Evolutionary conservation across 2,329 filamentous ascomycete genomes (phyloP).

Genomic region (Leptoxyphium fumago): DNA sequence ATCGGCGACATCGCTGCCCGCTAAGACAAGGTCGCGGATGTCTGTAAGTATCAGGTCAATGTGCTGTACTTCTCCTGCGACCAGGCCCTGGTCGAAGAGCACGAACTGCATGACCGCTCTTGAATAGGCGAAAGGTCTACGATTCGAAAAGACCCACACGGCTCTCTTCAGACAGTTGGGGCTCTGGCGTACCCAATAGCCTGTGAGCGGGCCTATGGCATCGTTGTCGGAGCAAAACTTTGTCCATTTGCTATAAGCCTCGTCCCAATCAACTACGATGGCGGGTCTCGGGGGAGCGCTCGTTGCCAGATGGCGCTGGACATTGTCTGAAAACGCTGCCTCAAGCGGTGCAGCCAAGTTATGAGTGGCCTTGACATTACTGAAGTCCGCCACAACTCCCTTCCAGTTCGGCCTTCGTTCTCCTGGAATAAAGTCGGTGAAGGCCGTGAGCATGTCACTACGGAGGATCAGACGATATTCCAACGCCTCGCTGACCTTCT

Average conservation of each 20-base stretch:
- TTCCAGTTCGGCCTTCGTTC: slow-evolving; percentile 11
- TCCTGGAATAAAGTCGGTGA: slow-evolving; percentile 1
- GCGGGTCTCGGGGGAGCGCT: slow-evolving; percentile 88
- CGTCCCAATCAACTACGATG: slow-evolving; percentile 58
- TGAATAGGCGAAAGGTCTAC: slow-evolving; percentile 66
- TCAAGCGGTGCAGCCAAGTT: slow-evolving; percentile 49
- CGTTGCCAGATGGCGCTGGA: slow-evolving; percentile 82
- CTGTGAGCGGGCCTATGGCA: slow-evolving; percentile 29
- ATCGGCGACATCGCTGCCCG: slow-evolving; percentile 55
- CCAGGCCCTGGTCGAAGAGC: slow-evolving; percentile 59
- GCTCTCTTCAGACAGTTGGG: slow-evolving; percentile 13
- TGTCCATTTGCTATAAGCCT: slow-evolving; percentile 55
- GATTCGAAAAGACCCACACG: slow-evolving; percentile 55
- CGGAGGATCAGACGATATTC: slow-evolving; percentile 48
- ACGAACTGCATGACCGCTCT: slow-evolving; percentile 38
- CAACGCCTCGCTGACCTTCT: slow-evolving; percentile 12
- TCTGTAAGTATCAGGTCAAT: slow-evolving; percentile 68
- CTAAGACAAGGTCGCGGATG: slow-evolving; percentile 61
- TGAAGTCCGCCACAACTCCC: slow-evolving; percentile 12
- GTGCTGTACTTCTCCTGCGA: slow-evolving; percentile 50
- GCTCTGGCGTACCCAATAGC: slow-evolving; percentile 8
- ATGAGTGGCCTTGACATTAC: slow-evolving; percentile 43
- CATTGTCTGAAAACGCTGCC: slow-evolving; percentile 75
- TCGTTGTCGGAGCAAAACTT: slow-evolving; percentile 58
- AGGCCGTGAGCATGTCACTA: slow-evolving; percentile 44